Base-by-base conservation (phyloP, 1,139 yeast genomes). In the Debaryomyces nepalensis region DNA sequence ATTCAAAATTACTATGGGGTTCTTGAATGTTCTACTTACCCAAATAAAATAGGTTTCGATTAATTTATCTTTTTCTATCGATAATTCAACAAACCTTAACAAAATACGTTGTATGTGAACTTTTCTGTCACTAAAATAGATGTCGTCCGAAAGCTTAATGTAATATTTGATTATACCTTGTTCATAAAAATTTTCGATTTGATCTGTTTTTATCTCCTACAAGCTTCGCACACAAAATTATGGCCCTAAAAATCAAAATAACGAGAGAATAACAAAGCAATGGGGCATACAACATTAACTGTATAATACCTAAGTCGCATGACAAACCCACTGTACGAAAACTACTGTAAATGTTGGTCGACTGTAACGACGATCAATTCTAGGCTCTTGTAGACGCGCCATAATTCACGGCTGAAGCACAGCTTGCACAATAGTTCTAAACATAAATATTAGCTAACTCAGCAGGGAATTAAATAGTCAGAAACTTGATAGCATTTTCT, bases 151-250 rank as follows among this genome's bases (percentile, higher is more conserved):
- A 27, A 27, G 8, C 8, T 27, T 27, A 11, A 15, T 11, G 8
- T 12, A 14, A 11, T 22, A 5, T 21, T 4, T 14, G 26, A 33
- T 18, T 33, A 16, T 9, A 23, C 23, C 26, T 21, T 33, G 3
- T 12, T 27, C 21, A 20, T 14, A 16, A 33, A 33, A 33, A 21
- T 33, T 33, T 33, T 33, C 26, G 26, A 22, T 20, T 11, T 12
- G 34, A 21, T 31, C 34, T 31, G 9, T 9, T 27, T 27, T 26
- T 7, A 16, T 7, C 12, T 24, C 18, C 31, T 15, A 15, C 12
- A 15, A 15, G 6, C 31, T 15, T 27, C 31, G 31, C 31, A 27
- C 31, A 15, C 31, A 27, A 27, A 14, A 4, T 10, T 15, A 16
- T 20, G n/a, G 16, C 16, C 19, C 18, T n/a, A 26, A 26, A 12